A percentile compares a stretch with the other conserved stretches of the same genome.
These are phyloP conservation scores for Penicillium paradoxum DNA, from an alignment of 495 filamentous ascomycete genomes.

Conservation along the genomic window DNA sequence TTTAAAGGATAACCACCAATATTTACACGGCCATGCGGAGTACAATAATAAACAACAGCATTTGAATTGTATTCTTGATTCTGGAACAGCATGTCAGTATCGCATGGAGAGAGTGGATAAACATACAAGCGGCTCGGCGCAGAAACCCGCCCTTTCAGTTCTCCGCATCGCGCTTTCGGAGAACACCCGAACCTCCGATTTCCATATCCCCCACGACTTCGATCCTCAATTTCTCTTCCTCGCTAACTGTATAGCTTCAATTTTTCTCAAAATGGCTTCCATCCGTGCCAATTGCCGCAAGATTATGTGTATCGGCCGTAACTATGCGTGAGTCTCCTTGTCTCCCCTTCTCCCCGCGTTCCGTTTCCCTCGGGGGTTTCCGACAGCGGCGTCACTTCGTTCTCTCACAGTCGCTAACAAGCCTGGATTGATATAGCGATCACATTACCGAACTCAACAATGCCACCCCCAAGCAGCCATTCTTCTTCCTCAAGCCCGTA, in stretches of 20 bases:
- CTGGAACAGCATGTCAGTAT: too few relatives aligned
- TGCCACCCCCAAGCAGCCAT: slow-evolving; percentile 78
- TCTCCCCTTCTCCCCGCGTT: slow-evolving; percentile 7
- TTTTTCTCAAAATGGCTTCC: slow-evolving; percentile 29
- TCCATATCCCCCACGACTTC: background rate
- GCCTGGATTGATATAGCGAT: slow-evolving; percentile 53
- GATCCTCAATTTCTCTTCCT: slow-evolving; percentile 1
- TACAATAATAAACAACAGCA: too few relatives aligned
- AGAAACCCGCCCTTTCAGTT: slow-evolving; percentile 4
- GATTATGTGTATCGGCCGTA: slow-evolving; percentile 94
- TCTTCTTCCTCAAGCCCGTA: slow-evolving; percentile 97
- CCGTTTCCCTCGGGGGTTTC: background rate
- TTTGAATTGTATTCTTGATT: too few relatives aligned
- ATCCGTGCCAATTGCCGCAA: slow-evolving; percentile 64
- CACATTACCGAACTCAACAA: slow-evolving; percentile 92
- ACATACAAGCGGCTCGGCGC: slow-evolving; percentile 15
- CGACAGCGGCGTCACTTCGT: background rate
- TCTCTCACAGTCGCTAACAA: background rate
- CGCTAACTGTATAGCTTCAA: background rate
- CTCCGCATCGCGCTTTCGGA: slow-evolving; percentile 16
- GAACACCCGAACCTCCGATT: slow-evolving; percentile 6
- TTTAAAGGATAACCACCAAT: too few relatives aligned
- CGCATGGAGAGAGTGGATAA: too few relatives aligned
- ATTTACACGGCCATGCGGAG: too few relatives aligned
- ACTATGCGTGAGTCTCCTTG: slow-evolving; percentile 73